Percentiles rank a stretch among this genome's conserved stretches.
Evolutionary conservation across 768 basidiomycete species (phyloP).

Genomic region (Boletus rubroflammeus): DNA sequence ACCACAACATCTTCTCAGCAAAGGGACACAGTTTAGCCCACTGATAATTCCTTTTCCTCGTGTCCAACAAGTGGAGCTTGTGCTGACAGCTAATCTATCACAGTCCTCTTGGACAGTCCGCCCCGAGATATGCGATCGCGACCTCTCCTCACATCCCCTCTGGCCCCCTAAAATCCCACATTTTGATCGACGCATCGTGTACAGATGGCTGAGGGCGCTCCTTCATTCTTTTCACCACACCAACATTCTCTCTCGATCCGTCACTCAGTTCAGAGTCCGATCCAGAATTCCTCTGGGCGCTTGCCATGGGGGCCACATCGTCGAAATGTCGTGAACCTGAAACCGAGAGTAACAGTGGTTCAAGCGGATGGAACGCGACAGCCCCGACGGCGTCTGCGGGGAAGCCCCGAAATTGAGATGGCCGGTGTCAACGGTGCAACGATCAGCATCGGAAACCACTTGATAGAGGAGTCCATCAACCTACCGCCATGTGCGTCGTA

Average conservation of each 20-base stretch:
- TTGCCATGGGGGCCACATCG: background rate
- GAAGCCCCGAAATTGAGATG: background rate
- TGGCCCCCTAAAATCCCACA: slow-evolving; percentile 20
- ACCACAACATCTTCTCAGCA: slow-evolving; percentile 5
- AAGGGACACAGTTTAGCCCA: background rate
- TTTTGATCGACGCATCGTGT: slow-evolving; percentile 27
- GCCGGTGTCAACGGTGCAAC: background rate
- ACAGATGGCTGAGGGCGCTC: slow-evolving; percentile 16
- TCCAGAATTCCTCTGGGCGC: slow-evolving; percentile 3
- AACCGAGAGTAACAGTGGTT: slow-evolving; percentile 54
- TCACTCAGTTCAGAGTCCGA: slow-evolving; percentile 19
- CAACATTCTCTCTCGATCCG: background rate
- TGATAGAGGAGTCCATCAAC: slow-evolving; percentile 6
- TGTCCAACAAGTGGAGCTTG: background rate
- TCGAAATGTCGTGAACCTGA: slow-evolving; percentile 80
- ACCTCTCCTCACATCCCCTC: background rate
- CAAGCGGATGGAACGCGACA: slow-evolving; percentile 67
- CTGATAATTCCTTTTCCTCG: background rate
- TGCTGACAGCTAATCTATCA: background rate
- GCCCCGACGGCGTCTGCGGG: slow-evolving; percentile 67
- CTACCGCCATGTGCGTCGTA: slow-evolving; percentile 59
- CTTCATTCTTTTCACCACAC: slow-evolving; percentile 7
- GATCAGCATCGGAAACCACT: background rate
- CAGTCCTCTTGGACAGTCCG: background rate
- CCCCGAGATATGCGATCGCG: background rate